phyloP scores from a whole-genome alignment of 805 yeast species.

The Clavispora carvajalis region DNA sequence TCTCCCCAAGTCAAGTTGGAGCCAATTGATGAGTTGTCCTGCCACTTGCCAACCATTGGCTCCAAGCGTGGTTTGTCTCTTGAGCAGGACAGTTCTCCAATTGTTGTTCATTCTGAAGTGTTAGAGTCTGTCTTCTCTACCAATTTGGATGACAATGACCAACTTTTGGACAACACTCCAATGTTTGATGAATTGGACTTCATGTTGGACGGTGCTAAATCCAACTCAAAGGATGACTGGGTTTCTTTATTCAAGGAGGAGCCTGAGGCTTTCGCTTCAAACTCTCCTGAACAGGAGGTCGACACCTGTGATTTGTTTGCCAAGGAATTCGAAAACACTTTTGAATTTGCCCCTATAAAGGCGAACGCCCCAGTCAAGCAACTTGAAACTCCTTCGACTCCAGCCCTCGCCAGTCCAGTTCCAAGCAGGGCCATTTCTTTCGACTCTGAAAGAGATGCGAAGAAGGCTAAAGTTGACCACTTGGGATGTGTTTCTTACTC shows the following conservation, averaged over 20 bases:
- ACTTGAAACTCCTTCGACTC: constrained; percentile 21
- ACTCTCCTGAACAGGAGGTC: constrained; percentile 10
- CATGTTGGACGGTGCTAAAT: constrained; percentile 35
- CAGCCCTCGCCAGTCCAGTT: constrained; percentile 11
- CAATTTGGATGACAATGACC: constrained; percentile 35
- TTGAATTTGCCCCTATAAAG: constrained; percentile 12
- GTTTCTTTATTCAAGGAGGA: constrained; percentile 49
- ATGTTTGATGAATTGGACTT: constrained; percentile 55
- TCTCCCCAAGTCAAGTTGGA: constrained; percentile 15
- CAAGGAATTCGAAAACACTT: constrained; percentile 15
- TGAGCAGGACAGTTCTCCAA: constrained; percentile 32
- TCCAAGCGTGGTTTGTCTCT: constrained; percentile 9
- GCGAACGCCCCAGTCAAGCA: constrained; percentile 21
- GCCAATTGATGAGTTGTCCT: constrained; percentile 20
- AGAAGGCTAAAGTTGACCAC: constrained; percentile 48
- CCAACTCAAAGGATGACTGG: constrained; percentile 48
- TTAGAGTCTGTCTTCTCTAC: constrained; percentile 47
- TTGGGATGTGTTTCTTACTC: constrained; percentile 73
- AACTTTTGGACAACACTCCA: constrained; percentile 35
- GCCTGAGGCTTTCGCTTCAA: background rate
- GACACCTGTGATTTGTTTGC: constrained; percentile 19
- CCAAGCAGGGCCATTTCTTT: constrained; percentile 1
- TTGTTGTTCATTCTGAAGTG: constrained; percentile 48
- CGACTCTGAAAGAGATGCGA: constrained; percentile 2
- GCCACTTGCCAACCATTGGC: constrained; percentile 21